Evolutionary conservation across 306 rosid genomes (phyloP), one percentile per base, ranked within the genome.

Genomic region (Trifolium repens): DNA sequence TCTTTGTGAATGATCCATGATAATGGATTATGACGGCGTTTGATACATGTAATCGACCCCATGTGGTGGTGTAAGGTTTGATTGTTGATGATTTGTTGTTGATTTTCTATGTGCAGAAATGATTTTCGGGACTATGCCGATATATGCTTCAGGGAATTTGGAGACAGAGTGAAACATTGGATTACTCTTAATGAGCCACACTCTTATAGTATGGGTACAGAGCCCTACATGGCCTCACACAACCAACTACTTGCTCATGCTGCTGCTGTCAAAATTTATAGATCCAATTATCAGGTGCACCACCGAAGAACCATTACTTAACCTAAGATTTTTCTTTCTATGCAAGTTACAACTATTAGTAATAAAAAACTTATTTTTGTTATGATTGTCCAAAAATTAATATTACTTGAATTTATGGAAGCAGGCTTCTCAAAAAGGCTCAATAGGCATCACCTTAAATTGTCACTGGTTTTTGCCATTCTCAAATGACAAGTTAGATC

Each of bases 391-490:
- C 13, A 34, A 59, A 80, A 39, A 55, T 49, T 39, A 61, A 30
- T 3, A 27, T 14, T n/a, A 40, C 22, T 70, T 50, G 27, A 49
- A 52, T 3, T 55, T 9, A 19, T 26, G 12, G 49, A 42, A 67
- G 53, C 84, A 90, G 96, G 78, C 24, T 1, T 35, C 74, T 11
- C 90, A 91, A 61, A 82, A 80, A 6, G 93, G 93, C 26, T 16
- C 61, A 19, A 89, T 89, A 24, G 93, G 92, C n/a, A 84, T 87
- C 50, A 46, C 86, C 11, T 84, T 87, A 54, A 81, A 71, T 15
- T 73, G 81, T 1, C 43, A 67, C 13, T 89, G 96, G 93, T 69
- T 78, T 8, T 12, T 81, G 59, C 93, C 93, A 1, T 60, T 37
- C 73, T 64, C 88, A 52, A 22, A 83, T 22, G 43, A 81, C 19